Evolutionary conservation across 257 asterid genomes (phyloP).

Genomic region (Anisodus tanguticus): DNA sequence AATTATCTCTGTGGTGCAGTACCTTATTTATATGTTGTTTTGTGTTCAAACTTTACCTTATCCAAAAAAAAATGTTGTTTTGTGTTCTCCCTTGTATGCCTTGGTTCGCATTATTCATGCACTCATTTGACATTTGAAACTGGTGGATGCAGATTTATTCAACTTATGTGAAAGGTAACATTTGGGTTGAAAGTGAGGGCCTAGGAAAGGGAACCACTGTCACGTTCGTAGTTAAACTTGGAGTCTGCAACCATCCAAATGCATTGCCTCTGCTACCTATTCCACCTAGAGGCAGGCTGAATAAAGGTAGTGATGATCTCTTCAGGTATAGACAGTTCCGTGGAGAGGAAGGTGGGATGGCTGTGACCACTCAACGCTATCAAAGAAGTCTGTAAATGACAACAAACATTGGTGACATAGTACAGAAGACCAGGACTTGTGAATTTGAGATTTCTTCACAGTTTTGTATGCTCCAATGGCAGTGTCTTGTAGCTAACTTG

Average conservation of each 20-base stretch:
- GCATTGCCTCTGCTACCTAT: slow-evolving; percentile 28
- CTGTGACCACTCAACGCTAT: slow-evolving; percentile 28
- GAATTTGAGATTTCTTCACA: background rate
- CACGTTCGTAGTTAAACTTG: slow-evolving; percentile 55
- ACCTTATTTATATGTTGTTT: background rate
- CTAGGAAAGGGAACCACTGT: slow-evolving; percentile 61
- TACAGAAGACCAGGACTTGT: background rate
- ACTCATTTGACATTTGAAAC: slow-evolving; percentile 18
- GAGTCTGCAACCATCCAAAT: slow-evolving; percentile 41
- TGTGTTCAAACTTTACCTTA: background rate
- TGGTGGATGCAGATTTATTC: slow-evolving; percentile 51
- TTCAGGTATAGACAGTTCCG: slow-evolving; percentile 39
- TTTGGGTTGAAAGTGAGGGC: slow-evolving; percentile 74
- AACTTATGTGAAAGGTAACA: slow-evolving; percentile 74
- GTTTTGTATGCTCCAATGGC: background rate
- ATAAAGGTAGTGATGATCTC: slow-evolving; percentile 40
- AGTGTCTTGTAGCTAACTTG: slow-evolving; percentile 10
- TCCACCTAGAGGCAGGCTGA: slow-evolving; percentile 31
- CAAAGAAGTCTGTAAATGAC: slow-evolving; percentile 33
- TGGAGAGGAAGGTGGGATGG: slow-evolving; percentile 36
- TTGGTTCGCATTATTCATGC: background rate
- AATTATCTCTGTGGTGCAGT: background rate
- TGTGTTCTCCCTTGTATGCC: background rate
- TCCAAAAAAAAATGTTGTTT: background rate
- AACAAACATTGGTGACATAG: background rate